These are phyloP conservation scores for Chalaropsis ovoidea DNA, from an alignment of 2,329 filamentous ascomycete species.

Conservation along the genomic window DNA sequence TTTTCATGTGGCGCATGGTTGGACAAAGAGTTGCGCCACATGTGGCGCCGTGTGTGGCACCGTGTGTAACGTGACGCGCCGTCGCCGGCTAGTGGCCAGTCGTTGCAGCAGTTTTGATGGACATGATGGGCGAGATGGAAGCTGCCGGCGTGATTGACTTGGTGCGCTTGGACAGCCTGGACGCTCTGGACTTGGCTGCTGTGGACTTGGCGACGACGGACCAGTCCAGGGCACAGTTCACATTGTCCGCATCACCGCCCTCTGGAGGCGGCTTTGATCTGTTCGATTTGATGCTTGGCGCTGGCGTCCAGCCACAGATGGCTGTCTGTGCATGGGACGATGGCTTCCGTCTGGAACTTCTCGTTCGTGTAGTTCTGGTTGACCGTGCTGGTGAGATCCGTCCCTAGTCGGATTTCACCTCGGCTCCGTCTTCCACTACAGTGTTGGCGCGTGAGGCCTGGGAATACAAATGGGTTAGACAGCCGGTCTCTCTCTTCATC, in stretches of 20 bases:
- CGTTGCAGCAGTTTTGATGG: too few relatives aligned
- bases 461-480: background rate
- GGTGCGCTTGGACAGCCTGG: background rate
- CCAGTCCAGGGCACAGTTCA: too few relatives aligned
- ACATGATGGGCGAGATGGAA: background rate
- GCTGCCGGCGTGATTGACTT: too few relatives aligned
- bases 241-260: background rate
- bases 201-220: too few relatives aligned
- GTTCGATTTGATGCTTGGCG: background rate
- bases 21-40: background rate
- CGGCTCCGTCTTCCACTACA: background rate
- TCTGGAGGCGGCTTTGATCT: background rate
- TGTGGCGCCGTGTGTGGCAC: background rate
- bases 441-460: background rate
- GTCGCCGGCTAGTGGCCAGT: background rate
- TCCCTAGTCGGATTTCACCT: background rate
- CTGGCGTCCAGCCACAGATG: background rate
- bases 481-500: background rate
- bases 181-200: background rate
- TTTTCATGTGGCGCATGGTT: slow-evolving; percentile 2
- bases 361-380: background rate
- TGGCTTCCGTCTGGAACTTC: background rate
- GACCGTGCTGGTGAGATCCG: background rate
- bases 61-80: background rate
- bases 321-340: background rate